A percentile compares a stretch with the other conserved stretches of the same genome.
phyloP scores from a whole-genome alignment of 371 early-diverging fungal species.

The Mucor velutinosus region DNA sequence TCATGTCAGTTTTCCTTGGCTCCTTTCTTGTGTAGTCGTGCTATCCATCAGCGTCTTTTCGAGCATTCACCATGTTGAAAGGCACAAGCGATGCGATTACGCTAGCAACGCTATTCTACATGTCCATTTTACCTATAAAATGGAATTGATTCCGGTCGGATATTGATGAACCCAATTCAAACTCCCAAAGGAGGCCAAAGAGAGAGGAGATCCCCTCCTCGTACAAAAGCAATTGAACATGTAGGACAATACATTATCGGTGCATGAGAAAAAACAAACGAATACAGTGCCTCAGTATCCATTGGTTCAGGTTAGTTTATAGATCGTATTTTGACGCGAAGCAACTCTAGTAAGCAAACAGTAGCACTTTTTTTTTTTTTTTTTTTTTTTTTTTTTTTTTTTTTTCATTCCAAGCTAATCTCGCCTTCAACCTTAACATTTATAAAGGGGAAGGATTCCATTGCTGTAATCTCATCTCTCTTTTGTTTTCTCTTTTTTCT shows the following conservation, averaged over 20 bases:
- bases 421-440: background rate
- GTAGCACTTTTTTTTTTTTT: slow-evolving; percentile 9
- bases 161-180: slow-evolving; percentile 1
- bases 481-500: slow-evolving; percentile 8
- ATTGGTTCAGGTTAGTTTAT: slow-evolving; percentile 9
- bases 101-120: background rate
- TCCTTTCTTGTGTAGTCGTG: background rate
- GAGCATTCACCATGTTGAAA: no score
- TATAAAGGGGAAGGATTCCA: background rate
- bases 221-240: background rate
- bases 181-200: background rate
- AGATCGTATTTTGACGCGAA: slow-evolving; percentile 10
- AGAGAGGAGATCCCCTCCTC: background rate
- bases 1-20: background rate
- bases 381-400: slow-evolving; percentile 2
- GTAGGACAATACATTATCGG: slow-evolving; percentile 12
- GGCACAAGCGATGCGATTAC: no score
- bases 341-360: background rate
- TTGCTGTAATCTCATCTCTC: background rate
- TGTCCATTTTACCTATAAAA: background rate
- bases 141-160: slow-evolving; percentile 14
- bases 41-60: no score
- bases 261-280: slow-evolving; percentile 8
- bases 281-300: background rate
- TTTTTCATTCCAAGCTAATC: background rate